These are phyloP conservation scores for Leishmania mexicana DNA, from an alignment of 208 protist genomes.

Conservation along the genomic window DNA sequence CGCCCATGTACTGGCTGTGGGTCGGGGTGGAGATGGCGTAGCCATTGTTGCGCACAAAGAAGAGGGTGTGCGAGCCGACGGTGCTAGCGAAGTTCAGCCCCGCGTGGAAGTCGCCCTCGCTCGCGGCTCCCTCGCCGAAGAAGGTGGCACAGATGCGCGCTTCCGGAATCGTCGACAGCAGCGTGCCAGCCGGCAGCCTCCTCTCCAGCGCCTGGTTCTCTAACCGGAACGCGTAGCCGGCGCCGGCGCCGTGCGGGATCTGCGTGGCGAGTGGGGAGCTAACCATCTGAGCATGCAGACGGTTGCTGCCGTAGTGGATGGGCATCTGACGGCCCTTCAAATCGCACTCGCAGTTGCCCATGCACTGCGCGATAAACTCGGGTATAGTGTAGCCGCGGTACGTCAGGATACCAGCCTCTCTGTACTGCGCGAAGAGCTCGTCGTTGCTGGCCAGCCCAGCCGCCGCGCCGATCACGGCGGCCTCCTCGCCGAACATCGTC, in stretches of 20 bases:
- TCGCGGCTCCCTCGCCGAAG: slow-evolving; percentile 97
- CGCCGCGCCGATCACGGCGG: slow-evolving; percentile 87
- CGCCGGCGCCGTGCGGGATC: slow-evolving; percentile 95
- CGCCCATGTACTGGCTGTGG: slow-evolving; percentile 95
- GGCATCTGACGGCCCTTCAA: slow-evolving; percentile 98
- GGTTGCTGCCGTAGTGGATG: slow-evolving; percentile 96
- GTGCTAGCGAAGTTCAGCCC: slow-evolving; percentile 97
- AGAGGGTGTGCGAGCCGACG: slow-evolving; percentile 90
- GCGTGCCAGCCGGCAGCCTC: slow-evolving; percentile 28
- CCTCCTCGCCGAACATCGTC: slow-evolving; percentile 97
- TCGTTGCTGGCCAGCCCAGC: slow-evolving; percentile 90
- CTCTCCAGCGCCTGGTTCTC: slow-evolving; percentile 58
- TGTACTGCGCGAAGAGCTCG: slow-evolving; percentile 96
- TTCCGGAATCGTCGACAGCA: slow-evolving; percentile 28
- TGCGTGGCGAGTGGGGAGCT: slow-evolving; percentile 97
- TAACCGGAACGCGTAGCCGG: slow-evolving; percentile 95
- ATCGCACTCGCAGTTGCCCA: slow-evolving; percentile 88
- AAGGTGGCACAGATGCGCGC: slow-evolving; percentile 89
- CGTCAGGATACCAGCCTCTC: slow-evolving; percentile 81
- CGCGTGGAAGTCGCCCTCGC: slow-evolving; percentile 97
- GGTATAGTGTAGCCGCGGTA: slow-evolving; percentile 92
- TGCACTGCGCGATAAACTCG: slow-evolving; percentile 96
- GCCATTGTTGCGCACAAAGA: slow-evolving; percentile 95
- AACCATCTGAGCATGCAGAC: slow-evolving; percentile 95
- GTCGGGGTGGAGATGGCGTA: slow-evolving; percentile 97